phyloP scores from a whole-genome alignment of 139 green algal genomes.

The Nannochloris sp. region DNA sequence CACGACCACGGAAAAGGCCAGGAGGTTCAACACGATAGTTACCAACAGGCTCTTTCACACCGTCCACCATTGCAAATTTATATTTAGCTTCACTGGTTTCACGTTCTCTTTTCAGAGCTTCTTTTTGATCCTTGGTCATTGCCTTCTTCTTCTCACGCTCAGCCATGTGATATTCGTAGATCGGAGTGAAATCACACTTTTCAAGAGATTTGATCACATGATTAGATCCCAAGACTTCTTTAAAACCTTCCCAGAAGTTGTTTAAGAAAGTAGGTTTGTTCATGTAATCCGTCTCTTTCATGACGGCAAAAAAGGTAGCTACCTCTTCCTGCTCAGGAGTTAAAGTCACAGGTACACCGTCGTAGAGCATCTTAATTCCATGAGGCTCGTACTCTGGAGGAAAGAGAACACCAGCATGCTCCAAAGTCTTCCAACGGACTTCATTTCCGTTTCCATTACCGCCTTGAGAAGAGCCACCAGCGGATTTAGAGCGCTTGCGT shows the following conservation, averaged over 20 bases:
- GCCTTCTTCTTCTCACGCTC: constrained; percentile 89
- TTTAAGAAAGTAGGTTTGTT: constrained; percentile 79
- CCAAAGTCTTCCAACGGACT: constrained; percentile 82
- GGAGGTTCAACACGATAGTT: constrained; percentile 98
- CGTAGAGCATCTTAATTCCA: constrained; percentile 92
- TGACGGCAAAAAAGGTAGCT: constrained; percentile 92
- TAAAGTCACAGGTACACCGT: constrained; percentile 76
- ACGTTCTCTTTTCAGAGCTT: constrained; percentile 69
- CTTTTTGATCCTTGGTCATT: constrained; percentile 93
- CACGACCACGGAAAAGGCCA: constrained; percentile 93
- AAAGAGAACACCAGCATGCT: constrained; percentile 92
- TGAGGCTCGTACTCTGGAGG: constrained; percentile 87
- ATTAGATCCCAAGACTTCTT: constrained; percentile 71
- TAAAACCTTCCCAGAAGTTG: constrained; percentile 98
- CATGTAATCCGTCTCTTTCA: constrained; percentile 97
- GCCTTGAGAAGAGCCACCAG: not conserved
- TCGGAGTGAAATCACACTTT: constrained; percentile 90
- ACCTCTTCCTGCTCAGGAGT: constrained; percentile 82
- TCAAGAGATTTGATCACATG: constrained; percentile 83
- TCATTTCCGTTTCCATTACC: constrained; percentile 23
- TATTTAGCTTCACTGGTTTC: constrained; percentile 82
- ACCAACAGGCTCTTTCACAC: constrained; percentile 86
- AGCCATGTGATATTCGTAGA: constrained; percentile 80
- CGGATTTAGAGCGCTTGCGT: not conserved
- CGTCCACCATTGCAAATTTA: constrained; percentile 86